Evolutionary conservation across 2,329 filamentous ascomycete species (phyloP).

Genomic region (Scytalidium lignicola): DNA sequence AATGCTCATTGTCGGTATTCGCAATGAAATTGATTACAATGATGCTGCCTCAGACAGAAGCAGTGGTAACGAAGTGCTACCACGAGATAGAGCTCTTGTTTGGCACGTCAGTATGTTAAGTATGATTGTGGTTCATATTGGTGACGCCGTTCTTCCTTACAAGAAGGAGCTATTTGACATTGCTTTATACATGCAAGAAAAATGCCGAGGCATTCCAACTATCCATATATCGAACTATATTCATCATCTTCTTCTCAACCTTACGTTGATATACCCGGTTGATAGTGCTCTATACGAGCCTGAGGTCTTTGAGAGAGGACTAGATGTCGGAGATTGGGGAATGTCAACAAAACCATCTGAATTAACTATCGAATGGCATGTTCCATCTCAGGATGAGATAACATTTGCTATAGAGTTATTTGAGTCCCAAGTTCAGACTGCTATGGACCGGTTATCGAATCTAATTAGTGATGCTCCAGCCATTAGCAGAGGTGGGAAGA

Average conservation of each 20-base stretch:
- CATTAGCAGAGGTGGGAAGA: slow-evolving; percentile 87
- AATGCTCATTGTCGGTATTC: slow-evolving; percentile 84
- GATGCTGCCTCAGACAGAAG: slow-evolving; percentile 92
- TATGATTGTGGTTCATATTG: slow-evolving; percentile 97
- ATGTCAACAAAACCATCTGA: slow-evolving; percentile 67
- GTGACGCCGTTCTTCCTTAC: slow-evolving; percentile 82
- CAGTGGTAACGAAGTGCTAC: slow-evolving; percentile 87
- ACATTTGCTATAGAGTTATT: slow-evolving; percentile 88
- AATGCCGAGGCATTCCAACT: slow-evolving; percentile 87
- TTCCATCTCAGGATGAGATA: slow-evolving; percentile 73
- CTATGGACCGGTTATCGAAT: slow-evolving; percentile 67
- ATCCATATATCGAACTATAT: slow-evolving; percentile 98
- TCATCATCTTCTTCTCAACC: slow-evolving; percentile 88
- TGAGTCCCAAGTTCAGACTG: slow-evolving; percentile 72
- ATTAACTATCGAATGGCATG: slow-evolving; percentile 86
- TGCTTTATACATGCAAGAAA: slow-evolving; percentile 92
- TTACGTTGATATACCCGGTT: slow-evolving; percentile 89
- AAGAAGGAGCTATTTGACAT: slow-evolving; percentile 86
- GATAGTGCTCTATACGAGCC: slow-evolving; percentile 86
- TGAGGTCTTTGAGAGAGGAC: slow-evolving; percentile 62
- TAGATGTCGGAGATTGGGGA: slow-evolving; percentile 81
- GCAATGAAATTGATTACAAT: slow-evolving; percentile 95
- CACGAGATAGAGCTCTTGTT: slow-evolving; percentile 84
- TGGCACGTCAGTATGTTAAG: slow-evolving; percentile 97
- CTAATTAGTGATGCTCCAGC: slow-evolving; percentile 78